phyloP scores from a whole-genome alignment of 495 filamentous ascomycete genomes.

The Chlorociboria aeruginascens region DNA sequence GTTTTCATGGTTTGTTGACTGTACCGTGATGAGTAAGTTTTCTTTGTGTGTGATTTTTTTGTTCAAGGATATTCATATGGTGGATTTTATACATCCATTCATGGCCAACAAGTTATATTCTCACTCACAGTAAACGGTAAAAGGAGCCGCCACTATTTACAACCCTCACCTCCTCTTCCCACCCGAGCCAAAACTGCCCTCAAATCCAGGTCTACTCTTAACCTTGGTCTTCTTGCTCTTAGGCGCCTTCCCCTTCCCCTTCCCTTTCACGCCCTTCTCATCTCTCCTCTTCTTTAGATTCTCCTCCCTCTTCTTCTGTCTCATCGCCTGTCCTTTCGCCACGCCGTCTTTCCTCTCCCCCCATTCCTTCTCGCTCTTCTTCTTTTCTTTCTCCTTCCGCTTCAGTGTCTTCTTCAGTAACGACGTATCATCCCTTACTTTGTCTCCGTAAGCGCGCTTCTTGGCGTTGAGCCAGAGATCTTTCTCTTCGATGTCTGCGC shows the following conservation, averaged over 20 bases:
- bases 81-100: too few relatives aligned
- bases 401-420: slow-evolving; percentile 91
- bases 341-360: slow-evolving; percentile 67
- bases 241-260: slow-evolving; percentile 39
- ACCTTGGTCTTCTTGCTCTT: slow-evolving; percentile 38
- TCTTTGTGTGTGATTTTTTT: too few relatives aligned
- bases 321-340: slow-evolving; percentile 59
- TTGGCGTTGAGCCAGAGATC: slow-evolving; percentile 87
- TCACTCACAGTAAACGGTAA: too few relatives aligned
- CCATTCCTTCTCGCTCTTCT: slow-evolving; percentile 85
- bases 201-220: slow-evolving; percentile 62
- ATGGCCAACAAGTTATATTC: too few relatives aligned
- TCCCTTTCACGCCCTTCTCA: slow-evolving; percentile 51
- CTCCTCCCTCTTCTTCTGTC: slow-evolving; percentile 77
- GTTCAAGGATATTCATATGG: too few relatives aligned
- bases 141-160: too few relatives aligned
- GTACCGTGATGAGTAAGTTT: too few relatives aligned
- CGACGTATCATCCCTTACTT: slow-evolving; percentile 77
- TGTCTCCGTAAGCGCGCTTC: slow-evolving; percentile 80
- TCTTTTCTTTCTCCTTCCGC: slow-evolving; percentile 80
- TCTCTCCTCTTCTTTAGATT: slow-evolving; percentile 80
- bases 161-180: slow-evolving; percentile 10
- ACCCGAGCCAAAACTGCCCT: slow-evolving; percentile 71
- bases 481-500: slow-evolving; percentile 78
- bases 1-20: too few relatives aligned